Conservation (phyloP, 2,329 filamentous ascomycete genomes). For the Venturia carpophila region DNA sequence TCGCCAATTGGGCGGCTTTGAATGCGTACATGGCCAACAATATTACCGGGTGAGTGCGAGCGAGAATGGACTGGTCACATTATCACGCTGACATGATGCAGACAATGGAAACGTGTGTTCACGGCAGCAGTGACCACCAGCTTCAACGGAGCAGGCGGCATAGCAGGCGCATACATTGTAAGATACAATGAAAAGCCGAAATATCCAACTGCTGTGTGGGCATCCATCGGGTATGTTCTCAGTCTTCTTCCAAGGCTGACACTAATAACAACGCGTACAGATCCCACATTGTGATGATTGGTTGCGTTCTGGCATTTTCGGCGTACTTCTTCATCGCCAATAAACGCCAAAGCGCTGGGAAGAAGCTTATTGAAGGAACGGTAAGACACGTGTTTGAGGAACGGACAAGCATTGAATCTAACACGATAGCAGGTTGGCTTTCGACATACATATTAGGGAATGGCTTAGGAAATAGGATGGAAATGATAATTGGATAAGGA, state of each 20-base stretch:
- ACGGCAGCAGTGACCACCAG: slow-evolving; percentile 53
- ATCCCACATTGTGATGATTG: slow-evolving; percentile 53
- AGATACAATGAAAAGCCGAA: slow-evolving; percentile 52
- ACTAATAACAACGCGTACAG: slow-evolving; percentile 22
- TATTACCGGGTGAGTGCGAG: slow-evolving; percentile 36
- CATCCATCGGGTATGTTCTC: slow-evolving; percentile 47
- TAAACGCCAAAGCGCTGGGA: slow-evolving; percentile 39
- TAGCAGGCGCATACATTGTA: slow-evolving; percentile 60
- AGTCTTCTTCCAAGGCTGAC: neutral
- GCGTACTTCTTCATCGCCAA: slow-evolving; percentile 49
- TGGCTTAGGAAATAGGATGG: neutral
- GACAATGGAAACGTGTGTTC: slow-evolving; percentile 58
- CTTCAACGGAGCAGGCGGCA: slow-evolving; percentile 55
- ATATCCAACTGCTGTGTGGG: slow-evolving; percentile 59
- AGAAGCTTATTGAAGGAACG: slow-evolving; percentile 44
- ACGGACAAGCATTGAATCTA: slow-evolving; percentile 14
- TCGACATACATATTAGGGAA: slow-evolving; percentile 35
- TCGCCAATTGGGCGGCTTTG: slow-evolving; percentile 61
- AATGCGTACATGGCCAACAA: slow-evolving; percentile 58
- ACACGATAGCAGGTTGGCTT: slow-evolving; percentile 34
- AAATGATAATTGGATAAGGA: neutral
- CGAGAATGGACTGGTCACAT: neutral
- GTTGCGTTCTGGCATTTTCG: slow-evolving; percentile 45
- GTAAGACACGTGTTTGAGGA: slow-evolving; percentile 20
- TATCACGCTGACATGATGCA: slow-evolving; percentile 21